A percentile compares a stretch with the other conserved stretches of the same genome.
These are phyloP conservation scores for Malassezia yamatoensis DNA, from an alignment of 1,284 basidiomycete genomes.

Conservation along the genomic window DNA sequence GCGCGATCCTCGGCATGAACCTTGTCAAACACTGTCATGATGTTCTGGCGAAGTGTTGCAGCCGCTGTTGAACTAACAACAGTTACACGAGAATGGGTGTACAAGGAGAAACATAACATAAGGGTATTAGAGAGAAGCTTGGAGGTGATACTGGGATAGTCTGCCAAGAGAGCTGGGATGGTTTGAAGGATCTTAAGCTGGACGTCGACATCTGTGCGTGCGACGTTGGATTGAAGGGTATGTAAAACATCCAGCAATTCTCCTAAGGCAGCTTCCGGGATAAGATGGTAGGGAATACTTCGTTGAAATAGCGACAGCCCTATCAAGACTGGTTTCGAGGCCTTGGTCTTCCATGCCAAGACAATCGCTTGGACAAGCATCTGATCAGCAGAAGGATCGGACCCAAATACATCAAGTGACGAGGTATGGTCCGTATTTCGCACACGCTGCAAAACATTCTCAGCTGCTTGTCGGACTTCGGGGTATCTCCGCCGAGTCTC, in stretches of 20 bases:
- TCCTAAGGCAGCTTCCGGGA: constrained; percentile 20
- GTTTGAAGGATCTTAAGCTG: constrained; percentile 46
- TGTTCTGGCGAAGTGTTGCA: constrained; percentile 84
- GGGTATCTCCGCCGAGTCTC: constrained; percentile 44
- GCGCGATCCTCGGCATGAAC: constrained; percentile 65
- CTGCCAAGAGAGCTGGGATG: constrained; percentile 32
- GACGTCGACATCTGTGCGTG: constrained; percentile 37
- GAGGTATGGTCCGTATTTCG: constrained; percentile 20
- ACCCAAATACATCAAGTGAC: constrained; percentile 12
- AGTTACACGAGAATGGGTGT: constrained; percentile 76
- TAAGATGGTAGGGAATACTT: constrained; percentile 63
- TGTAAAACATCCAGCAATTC: constrained; percentile 27
- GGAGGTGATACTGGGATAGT: constrained; percentile 34
- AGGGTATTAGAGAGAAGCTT: constrained; percentile 54
- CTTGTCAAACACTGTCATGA: constrained; percentile 96
- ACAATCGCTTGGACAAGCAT: constrained; percentile 76
- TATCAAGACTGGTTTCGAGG: constrained; percentile 84
- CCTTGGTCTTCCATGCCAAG: constrained; percentile 84
- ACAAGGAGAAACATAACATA: constrained; percentile 80
- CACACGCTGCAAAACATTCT: constrained; percentile 25
- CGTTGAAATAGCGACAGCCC: constrained; percentile 83
- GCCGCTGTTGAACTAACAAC: constrained; percentile 96
- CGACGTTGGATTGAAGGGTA: constrained; percentile 26
- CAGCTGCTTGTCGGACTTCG: constrained; percentile 37
- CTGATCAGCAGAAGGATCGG: constrained; percentile 50